Percentiles rank a stretch among this genome's conserved stretches.
Evolutionary conservation across 805 yeast species (phyloP).

Genomic region (Blastobotrys americana): DNA sequence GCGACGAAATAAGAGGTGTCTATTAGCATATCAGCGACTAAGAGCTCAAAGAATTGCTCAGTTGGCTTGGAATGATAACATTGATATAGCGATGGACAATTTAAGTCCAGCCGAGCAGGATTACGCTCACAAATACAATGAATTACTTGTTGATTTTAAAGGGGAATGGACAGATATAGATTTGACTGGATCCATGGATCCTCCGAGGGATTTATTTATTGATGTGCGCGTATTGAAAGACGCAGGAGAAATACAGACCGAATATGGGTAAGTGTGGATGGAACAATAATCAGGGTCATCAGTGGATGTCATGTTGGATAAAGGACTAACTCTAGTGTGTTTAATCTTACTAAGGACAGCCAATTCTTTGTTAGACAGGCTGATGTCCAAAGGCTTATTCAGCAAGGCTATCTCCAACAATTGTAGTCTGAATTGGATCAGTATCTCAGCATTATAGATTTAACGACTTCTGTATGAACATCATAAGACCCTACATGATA

Average conservation of each 20-base stretch:
- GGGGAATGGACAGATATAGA: constrained; percentile 78
- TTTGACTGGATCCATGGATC: constrained; percentile 78
- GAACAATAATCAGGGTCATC: no score
- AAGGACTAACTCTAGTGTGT: constrained; percentile 42
- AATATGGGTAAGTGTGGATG: constrained; percentile 70
- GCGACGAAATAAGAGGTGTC: constrained; percentile 83
- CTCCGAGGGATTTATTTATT: constrained; percentile 85
- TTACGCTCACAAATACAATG: constrained; percentile 63
- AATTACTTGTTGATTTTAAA: constrained; percentile 65
- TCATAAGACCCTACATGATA: no score
- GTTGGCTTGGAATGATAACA: constrained; percentile 55
- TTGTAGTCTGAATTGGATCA: no score
- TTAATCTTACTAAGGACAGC: constrained; percentile 84
- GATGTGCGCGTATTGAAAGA: constrained; percentile 90
- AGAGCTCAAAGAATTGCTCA: constrained; percentile 63
- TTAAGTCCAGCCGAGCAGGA: constrained; percentile 75
- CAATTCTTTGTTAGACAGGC: constrained; percentile 91
- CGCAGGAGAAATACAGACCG: constrained; percentile 96
- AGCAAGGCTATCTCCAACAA: constrained; percentile 86
- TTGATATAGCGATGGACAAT: constrained; percentile 25
- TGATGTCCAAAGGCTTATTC: constrained; percentile 88
- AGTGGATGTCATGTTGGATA: no score
- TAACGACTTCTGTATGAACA: no score
- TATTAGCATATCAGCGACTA: constrained; percentile 72
- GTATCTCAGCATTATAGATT: no score